phyloP scores from a whole-genome alignment of 164 flowering plant species.

The Sedum album region DNA sequence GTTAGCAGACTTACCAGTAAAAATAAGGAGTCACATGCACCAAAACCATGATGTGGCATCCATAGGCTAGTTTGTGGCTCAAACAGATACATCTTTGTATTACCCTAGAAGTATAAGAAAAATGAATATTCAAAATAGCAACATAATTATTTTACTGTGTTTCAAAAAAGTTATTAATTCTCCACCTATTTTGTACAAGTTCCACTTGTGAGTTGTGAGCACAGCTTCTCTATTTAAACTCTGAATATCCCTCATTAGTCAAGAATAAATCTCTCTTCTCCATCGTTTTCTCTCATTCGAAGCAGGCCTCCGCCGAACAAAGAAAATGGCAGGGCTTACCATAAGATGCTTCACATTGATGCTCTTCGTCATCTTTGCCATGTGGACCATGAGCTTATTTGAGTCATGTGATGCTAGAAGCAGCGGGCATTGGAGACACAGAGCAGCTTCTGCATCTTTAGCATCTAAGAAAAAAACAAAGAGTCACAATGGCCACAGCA shows the following conservation, averaged over 20 bases:
- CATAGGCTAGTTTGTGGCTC: constrained; percentile 9
- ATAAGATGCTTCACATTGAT: constrained; percentile 43
- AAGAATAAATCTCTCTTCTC: constrained; percentile 13
- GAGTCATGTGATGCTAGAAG: constrained; percentile 70
- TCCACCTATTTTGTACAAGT: constrained; percentile 15
- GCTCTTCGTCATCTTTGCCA: constrained; percentile 37
- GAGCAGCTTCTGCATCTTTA: constrained; percentile 30
- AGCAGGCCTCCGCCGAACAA: neutral
- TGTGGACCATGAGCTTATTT: constrained; percentile 39
- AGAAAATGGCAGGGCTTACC: constrained; percentile 29
- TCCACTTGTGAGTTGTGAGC: constrained; percentile 9
- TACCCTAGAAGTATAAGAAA: constrained; percentile 13
- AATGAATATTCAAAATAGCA: constrained; percentile 14
- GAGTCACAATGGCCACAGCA: constrained; percentile 18
- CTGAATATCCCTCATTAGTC: constrained; percentile 15
- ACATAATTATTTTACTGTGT: constrained; percentile 23
- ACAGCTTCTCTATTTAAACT: constrained; percentile 33
- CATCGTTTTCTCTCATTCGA: constrained; percentile 13
- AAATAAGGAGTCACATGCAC: constrained; percentile 16
- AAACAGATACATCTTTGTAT: neutral
- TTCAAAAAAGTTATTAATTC: constrained; percentile 15
- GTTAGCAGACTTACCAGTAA: constrained; percentile 6
- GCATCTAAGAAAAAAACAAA: constrained; percentile 57
- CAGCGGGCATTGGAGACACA: constrained; percentile 71
- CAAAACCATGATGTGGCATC: constrained; percentile 17